A percentile compares a stretch with the other conserved stretches of the same genome.
Conservation (phyloP, 768 basidiomycete species). For the Kwoniella shandongensis region DNA sequence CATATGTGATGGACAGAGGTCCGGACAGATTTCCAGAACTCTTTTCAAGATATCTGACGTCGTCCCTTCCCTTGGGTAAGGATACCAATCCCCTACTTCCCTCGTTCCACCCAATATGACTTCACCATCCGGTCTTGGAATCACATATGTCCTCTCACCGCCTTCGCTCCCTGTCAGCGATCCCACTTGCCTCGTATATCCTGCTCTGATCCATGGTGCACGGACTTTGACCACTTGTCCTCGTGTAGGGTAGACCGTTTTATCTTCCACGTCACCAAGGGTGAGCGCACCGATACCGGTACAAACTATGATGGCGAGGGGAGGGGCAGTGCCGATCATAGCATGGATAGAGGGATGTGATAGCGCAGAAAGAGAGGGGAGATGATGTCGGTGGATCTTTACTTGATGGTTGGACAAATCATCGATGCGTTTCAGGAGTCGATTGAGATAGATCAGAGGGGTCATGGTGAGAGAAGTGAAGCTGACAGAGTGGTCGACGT, state of each 20-base stretch:
- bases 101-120: constrained; percentile 54
- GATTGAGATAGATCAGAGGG: constrained; percentile 45
- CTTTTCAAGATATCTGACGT: constrained; percentile 43
- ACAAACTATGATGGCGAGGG: constrained; percentile 43
- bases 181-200: constrained; percentile 50
- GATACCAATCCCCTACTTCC: constrained; percentile 51
- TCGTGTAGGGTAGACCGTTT: constrained; percentile 47
- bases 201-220: constrained; percentile 48
- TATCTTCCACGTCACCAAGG: constrained; percentile 47
- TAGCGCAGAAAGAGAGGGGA: constrained; percentile 36
- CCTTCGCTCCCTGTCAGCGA: constrained; percentile 43
- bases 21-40: constrained; percentile 48
- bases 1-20: constrained; percentile 27
- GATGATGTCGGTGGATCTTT: constrained; percentile 29
- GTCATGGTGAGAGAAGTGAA: constrained; percentile 55
- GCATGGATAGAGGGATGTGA: constrained; percentile 16
- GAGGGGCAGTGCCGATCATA: constrained; percentile 25
- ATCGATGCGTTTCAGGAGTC: constrained; percentile 33
- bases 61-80: constrained; percentile 38
- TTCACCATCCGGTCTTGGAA: constrained; percentile 51
- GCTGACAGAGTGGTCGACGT: constrained; percentile 41
- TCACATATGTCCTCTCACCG: constrained; percentile 53
- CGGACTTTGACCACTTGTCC: constrained; percentile 49
- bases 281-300: constrained; percentile 49
- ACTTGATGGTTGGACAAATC: constrained; percentile 23